Evolutionary conservation across 1,139 yeast genomes (phyloP).

Genomic region (Protomyces pachydermus): DNA sequence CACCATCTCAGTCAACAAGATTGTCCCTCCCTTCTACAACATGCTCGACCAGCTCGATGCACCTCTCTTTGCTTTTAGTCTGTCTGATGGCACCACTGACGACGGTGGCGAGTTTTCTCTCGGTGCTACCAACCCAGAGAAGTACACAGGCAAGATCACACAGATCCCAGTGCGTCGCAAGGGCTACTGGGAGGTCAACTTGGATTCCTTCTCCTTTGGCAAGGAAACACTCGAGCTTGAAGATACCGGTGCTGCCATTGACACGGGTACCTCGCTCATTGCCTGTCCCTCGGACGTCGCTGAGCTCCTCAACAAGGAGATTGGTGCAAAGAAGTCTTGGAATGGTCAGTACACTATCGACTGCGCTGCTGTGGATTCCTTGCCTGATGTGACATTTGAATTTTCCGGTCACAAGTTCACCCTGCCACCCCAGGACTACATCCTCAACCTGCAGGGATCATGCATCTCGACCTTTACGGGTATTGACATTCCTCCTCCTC

Average conservation of each 20-base stretch:
- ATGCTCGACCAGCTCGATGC: slow-evolving; percentile 76
- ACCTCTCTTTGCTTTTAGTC: slow-evolving; percentile 80
- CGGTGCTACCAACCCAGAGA: slow-evolving; percentile 81
- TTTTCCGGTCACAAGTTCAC: slow-evolving; percentile 89
- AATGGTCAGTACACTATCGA: slow-evolving; percentile 93
- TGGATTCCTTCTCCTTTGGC: slow-evolving; percentile 85
- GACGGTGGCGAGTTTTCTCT: slow-evolving; percentile 87
- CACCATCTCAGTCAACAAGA: slow-evolving; percentile 76
- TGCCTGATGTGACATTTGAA: slow-evolving; percentile 87
- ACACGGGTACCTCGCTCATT: slow-evolving; percentile 94
- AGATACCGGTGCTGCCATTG: slow-evolving; percentile 92
- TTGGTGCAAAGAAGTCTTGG: slow-evolving; percentile 96
- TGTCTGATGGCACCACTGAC: slow-evolving; percentile 67
- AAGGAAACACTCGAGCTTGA: slow-evolving; percentile 79
- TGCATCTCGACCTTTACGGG: slow-evolving; percentile 96
- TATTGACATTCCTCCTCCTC: slow-evolving; percentile 94
- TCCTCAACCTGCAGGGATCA: slow-evolving; percentile 85
- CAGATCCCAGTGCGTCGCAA: slow-evolving; percentile 98
- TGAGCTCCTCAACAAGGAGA: slow-evolving; percentile 86
- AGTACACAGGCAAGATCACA: slow-evolving; percentile 73
- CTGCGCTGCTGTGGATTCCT: slow-evolving; percentile 70
- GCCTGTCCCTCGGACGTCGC: slow-evolving; percentile 93
- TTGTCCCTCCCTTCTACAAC: slow-evolving; percentile 90
- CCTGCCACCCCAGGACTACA: slow-evolving; percentile 80
- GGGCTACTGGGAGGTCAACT: slow-evolving; percentile 98